Base-by-base conservation (phyloP, 768 basidiomycete species). In the Lactarius vividus region DNA sequence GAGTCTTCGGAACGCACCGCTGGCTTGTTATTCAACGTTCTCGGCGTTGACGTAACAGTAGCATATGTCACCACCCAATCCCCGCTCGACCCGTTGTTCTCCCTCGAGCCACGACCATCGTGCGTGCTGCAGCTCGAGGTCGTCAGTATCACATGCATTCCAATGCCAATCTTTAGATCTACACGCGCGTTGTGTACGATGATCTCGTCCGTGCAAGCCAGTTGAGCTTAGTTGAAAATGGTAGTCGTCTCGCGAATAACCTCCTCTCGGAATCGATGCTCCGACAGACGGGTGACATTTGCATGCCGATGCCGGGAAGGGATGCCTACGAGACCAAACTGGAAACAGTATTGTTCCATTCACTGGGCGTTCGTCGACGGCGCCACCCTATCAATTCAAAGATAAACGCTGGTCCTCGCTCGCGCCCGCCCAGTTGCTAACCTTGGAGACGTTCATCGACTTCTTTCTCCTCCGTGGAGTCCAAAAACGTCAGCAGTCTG, bases 21-120 rank as follows among this genome's bases (percentile, higher is more conserved):
- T 23, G 3, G n/a, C 44, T 23, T n/a, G 44, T 46, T 46, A 46
- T 44, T 44, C 44, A 46, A 46, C n/a, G 9, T 20, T 46, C 44
- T 46, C n/a, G 44, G n/a, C 28, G n/a, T 40, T 59, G 57, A 64
- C 63, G 63, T 64, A 64, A 64, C 33, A 59, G 63, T 64, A 64
- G 54, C 26, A 54, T 54, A 10, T n/a, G 7, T 49, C 28, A 20
- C 44, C 59, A 28, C 44, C n/a, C 59, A 49, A 60, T 7, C 31
- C n/a, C 44, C 59, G 49, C 44, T 13, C 29, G 31, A 13, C 10
- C 44, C 44, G 37, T 15, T 39, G 37, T 2, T 31, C 44, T n/a
- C 31, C 31, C 31, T 44, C 44, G 29, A 52, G 8, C 60, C 60
- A 61, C 49, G 60, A 61, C 46, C 26, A 40, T 53, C 49, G 31